Evolutionary conservation across 129 eudicot species (phyloP).

Genomic region (carrot (Daucus carota)): DNA sequence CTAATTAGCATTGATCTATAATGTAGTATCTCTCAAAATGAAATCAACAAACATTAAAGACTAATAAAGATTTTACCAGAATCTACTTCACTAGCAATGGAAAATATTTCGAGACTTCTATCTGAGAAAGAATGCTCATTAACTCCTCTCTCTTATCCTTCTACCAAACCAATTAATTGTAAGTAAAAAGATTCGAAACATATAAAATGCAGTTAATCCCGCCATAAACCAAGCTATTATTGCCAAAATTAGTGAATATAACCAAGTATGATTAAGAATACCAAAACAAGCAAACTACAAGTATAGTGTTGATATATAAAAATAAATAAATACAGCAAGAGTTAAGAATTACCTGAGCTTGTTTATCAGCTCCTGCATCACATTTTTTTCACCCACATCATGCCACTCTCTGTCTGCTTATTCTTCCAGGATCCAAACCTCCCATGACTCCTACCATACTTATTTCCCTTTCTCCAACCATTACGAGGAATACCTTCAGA

Average conservation of each 20-base stretch:
- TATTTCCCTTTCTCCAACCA: neutral
- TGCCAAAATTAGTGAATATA: too few relatives aligned
- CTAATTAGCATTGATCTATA: neutral
- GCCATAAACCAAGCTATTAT: too few relatives aligned
- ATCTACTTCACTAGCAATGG: neutral
- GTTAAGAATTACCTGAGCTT: neutral
- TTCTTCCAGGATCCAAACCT: neutral
- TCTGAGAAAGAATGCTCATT: neutral
- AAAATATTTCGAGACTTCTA: neutral
- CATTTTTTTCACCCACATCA: neutral
- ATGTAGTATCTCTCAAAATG: neutral
- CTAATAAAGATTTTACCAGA: too few relatives aligned
- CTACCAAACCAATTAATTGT: neutral
- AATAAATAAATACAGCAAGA: neutral
- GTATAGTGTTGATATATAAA: neutral
- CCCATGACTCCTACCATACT: neutral
- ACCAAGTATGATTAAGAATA: too few relatives aligned
- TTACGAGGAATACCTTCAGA: neutral
- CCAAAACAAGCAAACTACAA: too few relatives aligned
- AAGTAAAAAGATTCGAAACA: too few relatives aligned
- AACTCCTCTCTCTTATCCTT: neutral
- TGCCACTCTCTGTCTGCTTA: neutral
- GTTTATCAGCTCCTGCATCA: neutral
- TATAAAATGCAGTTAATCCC: too few relatives aligned
- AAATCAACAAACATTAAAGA: neutral